Evolutionary conservation across 176 grass and related monocot genomes (phyloP).

Genomic region (Triticum dicoccoides): DNA sequence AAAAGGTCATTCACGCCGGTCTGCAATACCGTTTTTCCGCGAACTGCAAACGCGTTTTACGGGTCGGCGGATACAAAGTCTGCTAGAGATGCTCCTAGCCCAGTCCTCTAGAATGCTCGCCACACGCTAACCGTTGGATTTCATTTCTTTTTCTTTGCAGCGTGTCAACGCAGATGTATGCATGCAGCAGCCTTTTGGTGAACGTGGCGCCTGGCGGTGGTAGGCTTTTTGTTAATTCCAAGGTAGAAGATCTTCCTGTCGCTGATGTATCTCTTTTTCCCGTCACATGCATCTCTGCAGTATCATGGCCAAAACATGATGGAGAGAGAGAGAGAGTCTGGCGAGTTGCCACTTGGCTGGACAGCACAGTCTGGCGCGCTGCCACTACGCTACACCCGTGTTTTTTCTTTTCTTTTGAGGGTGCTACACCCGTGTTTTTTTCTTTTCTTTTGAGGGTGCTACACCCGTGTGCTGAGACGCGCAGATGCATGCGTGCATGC

Average conservation of each 20-base stretch:
- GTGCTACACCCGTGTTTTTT: neutral
- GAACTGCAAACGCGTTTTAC: no score
- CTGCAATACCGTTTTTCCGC: no score
- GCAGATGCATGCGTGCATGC: neutral
- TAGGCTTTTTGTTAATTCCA: conserved; percentile 39
- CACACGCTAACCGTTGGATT: no score
- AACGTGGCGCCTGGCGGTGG: neutral
- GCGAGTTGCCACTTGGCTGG: neutral
- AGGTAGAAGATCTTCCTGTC: conserved; percentile 32
- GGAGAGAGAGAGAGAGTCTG: neutral
- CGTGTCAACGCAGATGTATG: no score
- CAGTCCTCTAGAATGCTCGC: no score
- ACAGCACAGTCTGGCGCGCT: neutral
- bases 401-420: no score
- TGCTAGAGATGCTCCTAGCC: no score
- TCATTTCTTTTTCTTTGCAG: no score
- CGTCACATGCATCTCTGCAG: conserved; percentile 7
- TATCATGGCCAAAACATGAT: neutral
- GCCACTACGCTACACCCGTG: neutral
- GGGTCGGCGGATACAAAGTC: no score
- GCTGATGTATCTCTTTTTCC: neutral
- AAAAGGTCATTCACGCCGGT: no score
- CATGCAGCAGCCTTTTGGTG: conserved; percentile 24
- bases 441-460: no score
- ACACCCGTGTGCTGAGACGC: neutral